phyloP scores from a whole-genome alignment of 2,329 filamentous ascomycete genomes.

The Neopestalotiopsis sp. region DNA sequence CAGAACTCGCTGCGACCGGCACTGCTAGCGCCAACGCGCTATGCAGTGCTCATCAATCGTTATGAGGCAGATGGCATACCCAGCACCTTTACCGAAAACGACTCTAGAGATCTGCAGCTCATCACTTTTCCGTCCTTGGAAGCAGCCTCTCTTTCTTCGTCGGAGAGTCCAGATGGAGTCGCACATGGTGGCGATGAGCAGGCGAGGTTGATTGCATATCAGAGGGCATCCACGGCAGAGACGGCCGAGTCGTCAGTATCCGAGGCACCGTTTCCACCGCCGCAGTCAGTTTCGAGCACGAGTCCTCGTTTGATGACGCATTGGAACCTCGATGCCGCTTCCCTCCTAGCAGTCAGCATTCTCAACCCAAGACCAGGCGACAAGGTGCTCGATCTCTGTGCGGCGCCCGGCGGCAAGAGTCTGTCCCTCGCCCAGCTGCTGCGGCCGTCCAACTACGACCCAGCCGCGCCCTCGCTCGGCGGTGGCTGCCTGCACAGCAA shows the following conservation, averaged over 20 bases:
- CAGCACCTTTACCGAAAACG: slow-evolving; percentile 23
- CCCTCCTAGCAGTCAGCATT: slow-evolving; percentile 35
- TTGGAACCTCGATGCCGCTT: slow-evolving; percentile 38
- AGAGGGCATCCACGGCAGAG: slow-evolving; percentile 23
- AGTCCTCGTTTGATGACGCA: slow-evolving; percentile 31
- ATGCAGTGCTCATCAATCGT: slow-evolving; percentile 34
- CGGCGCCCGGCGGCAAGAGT: slow-evolving; percentile 42
- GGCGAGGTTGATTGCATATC: slow-evolving; percentile 24
- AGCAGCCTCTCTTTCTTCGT: no score
- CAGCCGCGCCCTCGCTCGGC: slow-evolving; percentile 26
- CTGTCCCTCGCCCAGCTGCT: slow-evolving; percentile 39
- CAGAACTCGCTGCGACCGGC: slow-evolving; percentile 31
- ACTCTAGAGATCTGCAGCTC: slow-evolving; percentile 22
- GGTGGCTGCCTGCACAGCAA: slow-evolving; percentile 43
- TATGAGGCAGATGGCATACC: slow-evolving; percentile 26
- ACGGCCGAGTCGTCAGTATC: slow-evolving; percentile 17
- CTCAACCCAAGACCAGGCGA: slow-evolving; percentile 41
- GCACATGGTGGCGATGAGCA: neutral
- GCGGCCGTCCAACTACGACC: slow-evolving; percentile 24
- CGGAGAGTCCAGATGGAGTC: no score
- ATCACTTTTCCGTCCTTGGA: slow-evolving; percentile 24
- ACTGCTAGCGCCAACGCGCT: slow-evolving; percentile 31
- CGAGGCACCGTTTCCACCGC: slow-evolving; percentile 30
- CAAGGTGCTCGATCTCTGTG: slow-evolving; percentile 45
- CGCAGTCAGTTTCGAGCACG: slow-evolving; percentile 23